Base-by-base conservation (phyloP, 306 rosid species). In the Cicer yamashitae region DNA sequence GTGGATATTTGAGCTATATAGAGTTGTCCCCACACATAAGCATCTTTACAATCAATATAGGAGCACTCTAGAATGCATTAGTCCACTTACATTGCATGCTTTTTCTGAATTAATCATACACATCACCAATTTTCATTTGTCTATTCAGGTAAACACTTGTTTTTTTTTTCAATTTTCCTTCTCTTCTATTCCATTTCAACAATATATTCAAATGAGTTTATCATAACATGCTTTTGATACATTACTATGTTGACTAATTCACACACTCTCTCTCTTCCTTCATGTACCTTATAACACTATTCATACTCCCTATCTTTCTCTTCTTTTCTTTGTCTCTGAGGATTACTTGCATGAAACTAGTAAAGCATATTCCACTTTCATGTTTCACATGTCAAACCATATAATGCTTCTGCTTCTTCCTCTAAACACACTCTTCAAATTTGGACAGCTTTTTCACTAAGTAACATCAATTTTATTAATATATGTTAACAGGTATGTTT, bases 191-290 rank as follows among this genome's bases (percentile, higher is more conserved):
- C 73, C 25, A 52, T 84, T 84, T 70, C 82, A 30, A 30, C 37
- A 30, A 30, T 30, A 30, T 62, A 58, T 89, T 91, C 89, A 81
- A 87, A 86, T 78, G 47, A 45, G 78, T 77, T 82, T 85, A 82
- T 88, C 87, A 87, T 89, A 74, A 73, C 83, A 81, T 85, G 90
- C 88, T 88, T 89, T 90, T 91, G 93, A 90, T 86, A 75, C 82
- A 91, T 91, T 88, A 88, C 93, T 74, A 87, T 86, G 89, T 92
- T 92, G 96, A 90, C 96, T 94, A 94, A 84, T 74, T 84, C 96
- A 89, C 81, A 77, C 74, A n/a, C 76, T 20, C 45, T 67, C 81
- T 84, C 44, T 74, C 62, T 65, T 71, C 59, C 77, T 62, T 61
- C 44, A 51, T 85, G 78, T 80, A 70, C 74, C 78, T 56, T 76